phyloP scores from a whole-genome alignment of 208 protist genomes.

The Novymonas esmeraldas region DNA sequence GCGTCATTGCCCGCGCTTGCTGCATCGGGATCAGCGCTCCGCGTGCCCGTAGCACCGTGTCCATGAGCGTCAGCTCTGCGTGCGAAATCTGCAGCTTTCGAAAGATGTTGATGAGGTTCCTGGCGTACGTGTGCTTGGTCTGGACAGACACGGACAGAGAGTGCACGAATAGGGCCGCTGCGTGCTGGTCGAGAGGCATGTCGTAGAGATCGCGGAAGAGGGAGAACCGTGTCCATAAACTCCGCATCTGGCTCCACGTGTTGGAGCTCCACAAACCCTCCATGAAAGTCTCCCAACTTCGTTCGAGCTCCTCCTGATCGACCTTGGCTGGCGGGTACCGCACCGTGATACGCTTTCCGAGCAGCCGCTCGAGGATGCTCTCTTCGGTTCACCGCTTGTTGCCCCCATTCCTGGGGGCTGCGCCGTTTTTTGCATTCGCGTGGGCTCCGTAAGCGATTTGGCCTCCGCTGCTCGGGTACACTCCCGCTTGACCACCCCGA shows the following conservation, averaged over 20 bases:
- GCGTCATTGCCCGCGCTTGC: too few species aligned
- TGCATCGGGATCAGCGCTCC: background rate
- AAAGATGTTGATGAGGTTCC: background rate
- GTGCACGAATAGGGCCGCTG: background rate
- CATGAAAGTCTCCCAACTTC: background rate
- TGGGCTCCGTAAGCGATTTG: too few species aligned
- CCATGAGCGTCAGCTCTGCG: background rate
- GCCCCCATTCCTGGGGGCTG: too few species aligned
- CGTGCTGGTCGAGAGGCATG: background rate
- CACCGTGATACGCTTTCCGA: too few species aligned
- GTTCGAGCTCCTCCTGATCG: background rate
- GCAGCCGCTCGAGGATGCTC: too few species aligned
- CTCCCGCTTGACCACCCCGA: too few species aligned
- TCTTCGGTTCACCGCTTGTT: too few species aligned
- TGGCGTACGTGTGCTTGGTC: background rate
- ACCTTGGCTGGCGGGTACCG: too few species aligned
- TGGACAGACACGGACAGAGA: background rate
- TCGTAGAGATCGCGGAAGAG: background rate
- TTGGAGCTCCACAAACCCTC: background rate
- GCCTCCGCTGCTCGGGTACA: too few species aligned
- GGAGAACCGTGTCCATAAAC: too few species aligned
- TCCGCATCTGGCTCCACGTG: background rate
- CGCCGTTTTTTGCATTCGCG: too few species aligned
- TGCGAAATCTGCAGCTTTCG: background rate
- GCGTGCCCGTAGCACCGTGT: background rate